Evolutionary conservation across 2,329 filamentous ascomycete species (phyloP).

Genomic region (Curvularia verruculosa): DNA sequence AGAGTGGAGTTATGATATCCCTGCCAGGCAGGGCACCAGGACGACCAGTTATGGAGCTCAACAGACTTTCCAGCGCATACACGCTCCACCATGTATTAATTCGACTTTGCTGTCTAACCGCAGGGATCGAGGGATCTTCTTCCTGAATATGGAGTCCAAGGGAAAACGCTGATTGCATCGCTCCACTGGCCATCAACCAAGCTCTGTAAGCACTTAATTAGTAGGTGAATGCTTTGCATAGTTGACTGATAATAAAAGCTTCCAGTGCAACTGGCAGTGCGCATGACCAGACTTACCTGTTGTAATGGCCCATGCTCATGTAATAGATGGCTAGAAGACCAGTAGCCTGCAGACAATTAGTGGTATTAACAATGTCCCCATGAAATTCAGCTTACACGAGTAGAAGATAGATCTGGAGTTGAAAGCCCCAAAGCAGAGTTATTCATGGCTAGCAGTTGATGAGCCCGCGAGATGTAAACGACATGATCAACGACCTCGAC

Average conservation of each 20-base stretch:
- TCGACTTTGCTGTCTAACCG: slow-evolving; percentile 34
- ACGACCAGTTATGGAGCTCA: slow-evolving; percentile 45
- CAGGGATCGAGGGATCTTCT: slow-evolving; percentile 19
- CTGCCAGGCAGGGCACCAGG: slow-evolving; percentile 40
- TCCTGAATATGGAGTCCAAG: slow-evolving; percentile 46
- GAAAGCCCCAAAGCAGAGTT: slow-evolving; percentile 33
- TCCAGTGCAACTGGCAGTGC: neutral
- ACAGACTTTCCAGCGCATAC: slow-evolving; percentile 40
- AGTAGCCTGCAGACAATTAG: slow-evolving; percentile 14
- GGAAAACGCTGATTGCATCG: slow-evolving; percentile 40
- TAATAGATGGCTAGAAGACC: slow-evolving; percentile 47
- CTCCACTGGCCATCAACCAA: slow-evolving; percentile 41
- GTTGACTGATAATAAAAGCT: neutral
- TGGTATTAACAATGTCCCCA: slow-evolving; percentile 5
- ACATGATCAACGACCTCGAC: slow-evolving; percentile 35
- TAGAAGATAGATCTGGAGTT: slow-evolving; percentile 23
- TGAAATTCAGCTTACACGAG: slow-evolving; percentile 18
- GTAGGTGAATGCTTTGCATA: neutral
- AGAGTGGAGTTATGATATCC: slow-evolving; percentile 35
- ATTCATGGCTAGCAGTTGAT: slow-evolving; percentile 19
- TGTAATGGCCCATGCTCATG: slow-evolving; percentile 45
- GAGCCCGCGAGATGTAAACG: slow-evolving; percentile 38
- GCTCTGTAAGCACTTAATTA: slow-evolving; percentile 26
- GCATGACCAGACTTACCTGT: slow-evolving; percentile 8
- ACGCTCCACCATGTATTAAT: slow-evolving; percentile 48